A percentile compares a stretch with the other conserved stretches of the same genome.
Conservation (phyloP, 352 stramenopile species). For the Phytophthora macrochlamydospora region DNA sequence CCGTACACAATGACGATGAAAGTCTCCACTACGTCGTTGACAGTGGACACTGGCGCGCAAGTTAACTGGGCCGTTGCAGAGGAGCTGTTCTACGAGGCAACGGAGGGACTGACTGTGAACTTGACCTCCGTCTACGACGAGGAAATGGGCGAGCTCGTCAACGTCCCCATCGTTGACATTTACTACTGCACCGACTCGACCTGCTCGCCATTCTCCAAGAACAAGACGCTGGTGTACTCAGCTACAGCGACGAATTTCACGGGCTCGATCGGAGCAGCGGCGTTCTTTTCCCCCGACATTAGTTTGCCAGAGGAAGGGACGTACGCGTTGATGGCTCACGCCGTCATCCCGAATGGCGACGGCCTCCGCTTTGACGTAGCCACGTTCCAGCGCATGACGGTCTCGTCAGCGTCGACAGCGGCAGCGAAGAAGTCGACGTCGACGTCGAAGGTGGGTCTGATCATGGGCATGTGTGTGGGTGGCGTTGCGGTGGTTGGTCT, state of each 20-base stretch:
- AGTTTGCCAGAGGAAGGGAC: conserved; percentile 44
- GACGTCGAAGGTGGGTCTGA: conserved; percentile 26
- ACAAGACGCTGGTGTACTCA: conserved; percentile 39
- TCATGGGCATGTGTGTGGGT: conserved; percentile 42
- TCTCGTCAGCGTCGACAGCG: conserved; percentile 20
- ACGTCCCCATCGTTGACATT: conserved; percentile 42
- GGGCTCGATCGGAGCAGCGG: conserved; percentile 12
- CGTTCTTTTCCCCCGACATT: conserved; percentile 33
- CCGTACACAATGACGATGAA: conserved; percentile 49
- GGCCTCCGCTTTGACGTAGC: conserved; percentile 46
- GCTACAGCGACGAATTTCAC: conserved; percentile 43
- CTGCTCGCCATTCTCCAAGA: conserved; percentile 50
- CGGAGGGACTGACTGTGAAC: conserved; percentile 24
- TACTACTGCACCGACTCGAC: conserved; percentile 50
- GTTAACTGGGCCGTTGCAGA: conserved; percentile 43
- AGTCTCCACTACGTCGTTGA: conserved; percentile 30
- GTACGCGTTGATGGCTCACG: conserved; percentile 54
- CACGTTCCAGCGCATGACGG: conserved; percentile 41
- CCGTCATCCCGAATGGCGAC: conserved; percentile 52
- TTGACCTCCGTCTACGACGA: conserved; percentile 45
- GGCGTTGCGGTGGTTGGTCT: conserved; percentile 35
- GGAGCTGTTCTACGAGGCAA: conserved; percentile 13
- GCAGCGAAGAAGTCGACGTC: conserved; percentile 17
- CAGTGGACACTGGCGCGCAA: conserved; percentile 14
- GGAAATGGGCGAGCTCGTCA: conserved; percentile 32